phyloP scores from a whole-genome alignment of 495 filamentous ascomycete species.

The Hyaloscypha hepaticicola region DNA sequence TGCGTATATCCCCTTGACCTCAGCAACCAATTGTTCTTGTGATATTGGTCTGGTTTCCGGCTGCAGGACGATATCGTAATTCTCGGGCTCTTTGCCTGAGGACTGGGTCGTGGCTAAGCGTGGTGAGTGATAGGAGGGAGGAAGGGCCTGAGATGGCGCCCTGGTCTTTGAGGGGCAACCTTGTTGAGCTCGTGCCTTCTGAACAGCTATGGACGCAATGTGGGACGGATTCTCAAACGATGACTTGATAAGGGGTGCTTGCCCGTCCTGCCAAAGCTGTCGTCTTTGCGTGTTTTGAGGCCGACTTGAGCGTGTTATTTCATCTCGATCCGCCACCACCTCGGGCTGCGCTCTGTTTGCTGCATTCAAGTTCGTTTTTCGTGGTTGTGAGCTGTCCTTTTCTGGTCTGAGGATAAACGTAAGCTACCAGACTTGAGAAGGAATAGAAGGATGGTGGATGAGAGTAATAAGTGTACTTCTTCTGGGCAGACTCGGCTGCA shows the following conservation, averaged over 20 bases:
- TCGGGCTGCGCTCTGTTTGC: not conserved
- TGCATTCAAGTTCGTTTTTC: not conserved
- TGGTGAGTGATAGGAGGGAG: not conserved
- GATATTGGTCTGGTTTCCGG: constrained; percentile 57
- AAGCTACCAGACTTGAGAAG: too few species aligned
- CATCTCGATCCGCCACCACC: not conserved
- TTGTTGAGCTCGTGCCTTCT: not conserved
- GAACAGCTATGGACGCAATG: not conserved
- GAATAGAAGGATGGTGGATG: not conserved
- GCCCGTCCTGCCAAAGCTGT: constrained; percentile 4
- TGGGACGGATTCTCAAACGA: not conserved
- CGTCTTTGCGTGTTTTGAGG: constrained; percentile 2
- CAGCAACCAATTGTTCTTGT: constrained; percentile 4
- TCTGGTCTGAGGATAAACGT: not conserved
- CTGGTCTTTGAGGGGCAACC: not conserved
- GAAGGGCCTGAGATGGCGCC: not conserved
- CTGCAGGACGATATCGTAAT: constrained; percentile 28
- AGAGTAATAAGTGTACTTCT: not conserved
- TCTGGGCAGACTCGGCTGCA: not conserved
- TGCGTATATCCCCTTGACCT: constrained; percentile 59
- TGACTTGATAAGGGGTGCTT: not conserved
- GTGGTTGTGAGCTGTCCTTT: not conserved
- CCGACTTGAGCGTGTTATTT: not conserved
- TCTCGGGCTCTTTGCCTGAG: not conserved
- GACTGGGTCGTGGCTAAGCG: not conserved